Percentiles rank a stretch among this genome's conserved stretches.
Conservation (phyloP, 2,329 filamentous ascomycete species). For the Lasiodiplodia theobromae region DNA sequence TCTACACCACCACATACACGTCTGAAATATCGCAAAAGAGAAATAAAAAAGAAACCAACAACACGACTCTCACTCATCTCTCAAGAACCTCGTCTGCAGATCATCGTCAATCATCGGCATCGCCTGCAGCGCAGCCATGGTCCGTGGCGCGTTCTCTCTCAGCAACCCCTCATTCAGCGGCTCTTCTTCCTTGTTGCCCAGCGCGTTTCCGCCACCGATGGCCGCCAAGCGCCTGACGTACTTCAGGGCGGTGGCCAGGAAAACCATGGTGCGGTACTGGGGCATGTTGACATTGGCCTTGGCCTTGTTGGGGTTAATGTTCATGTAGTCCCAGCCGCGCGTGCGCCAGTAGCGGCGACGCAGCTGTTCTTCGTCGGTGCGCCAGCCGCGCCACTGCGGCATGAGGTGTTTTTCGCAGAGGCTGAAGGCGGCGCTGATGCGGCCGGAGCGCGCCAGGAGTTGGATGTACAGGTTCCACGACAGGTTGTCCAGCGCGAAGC, state of each 20-base stretch:
- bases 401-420: conserved; percentile 82
- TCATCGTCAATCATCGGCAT: conserved; percentile 49
- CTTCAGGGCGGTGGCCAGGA: conserved; percentile 48
- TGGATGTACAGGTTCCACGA: conserved; percentile 85
- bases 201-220: conserved; percentile 36
- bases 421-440: conserved; percentile 71
- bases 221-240: conserved; percentile 46
- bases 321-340: conserved; percentile 40
- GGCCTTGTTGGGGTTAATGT: conserved; percentile 40
- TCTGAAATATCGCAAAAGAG: background rate
- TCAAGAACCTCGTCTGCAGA: conserved; percentile 41
- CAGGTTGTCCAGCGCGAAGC: conserved; percentile 76
- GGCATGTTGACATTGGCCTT: conserved; percentile 44
- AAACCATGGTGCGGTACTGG: conserved; percentile 53
- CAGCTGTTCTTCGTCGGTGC: conserved; percentile 29
- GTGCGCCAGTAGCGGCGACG: conserved; percentile 37
- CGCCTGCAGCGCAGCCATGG: conserved; percentile 51
- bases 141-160: conserved; percentile 46
- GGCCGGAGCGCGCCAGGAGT: conserved; percentile 66
- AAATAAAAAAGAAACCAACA: background rate
- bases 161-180: conserved; percentile 40
- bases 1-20: background rate
- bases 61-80: conserved; percentile 11
- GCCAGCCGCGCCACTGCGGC: conserved; percentile 79
- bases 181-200: conserved; percentile 33